phyloP scores from a whole-genome alignment of 768 basidiomycete species.

The Hygrophorus pudorinus region DNA sequence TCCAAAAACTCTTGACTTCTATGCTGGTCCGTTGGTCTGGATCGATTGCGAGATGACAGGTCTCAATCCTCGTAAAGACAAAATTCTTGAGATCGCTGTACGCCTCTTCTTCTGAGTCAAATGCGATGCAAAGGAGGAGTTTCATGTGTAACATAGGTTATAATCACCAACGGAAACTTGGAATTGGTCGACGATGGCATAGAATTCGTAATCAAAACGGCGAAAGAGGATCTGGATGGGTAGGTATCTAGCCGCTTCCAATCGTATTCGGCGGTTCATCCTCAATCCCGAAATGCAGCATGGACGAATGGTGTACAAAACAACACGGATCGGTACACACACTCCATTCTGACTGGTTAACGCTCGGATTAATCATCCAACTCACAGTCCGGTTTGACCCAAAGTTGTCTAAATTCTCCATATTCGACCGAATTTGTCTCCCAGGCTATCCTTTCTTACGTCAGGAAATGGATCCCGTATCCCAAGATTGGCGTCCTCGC shows the following conservation, averaged over 20 bases:
- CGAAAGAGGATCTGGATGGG: slow-evolving; percentile 62
- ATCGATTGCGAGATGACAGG: slow-evolving; percentile 89
- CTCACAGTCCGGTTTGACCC: slow-evolving; percentile 68
- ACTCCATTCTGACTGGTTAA: neutral
- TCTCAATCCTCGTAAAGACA: slow-evolving; percentile 53
- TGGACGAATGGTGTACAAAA: slow-evolving; percentile 81
- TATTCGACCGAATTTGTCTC: slow-evolving; percentile 52
- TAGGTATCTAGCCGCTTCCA: slow-evolving; percentile 22
- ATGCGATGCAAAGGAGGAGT: neutral
- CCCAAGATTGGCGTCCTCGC: slow-evolving; percentile 60
- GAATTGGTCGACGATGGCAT: slow-evolving; percentile 75
- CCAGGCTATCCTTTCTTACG: slow-evolving; percentile 56
- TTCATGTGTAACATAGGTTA: slow-evolving; percentile 36
- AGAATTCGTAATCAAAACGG: slow-evolving; percentile 62
- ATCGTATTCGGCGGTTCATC: neutral
- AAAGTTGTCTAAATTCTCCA: slow-evolving; percentile 66
- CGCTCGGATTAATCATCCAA: neutral
- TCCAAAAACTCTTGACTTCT: slow-evolving; percentile 28
- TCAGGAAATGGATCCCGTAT: slow-evolving; percentile 77
- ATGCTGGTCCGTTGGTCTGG: slow-evolving; percentile 70
- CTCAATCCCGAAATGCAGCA: slow-evolving; percentile 18
- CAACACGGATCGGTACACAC: slow-evolving; percentile 64
- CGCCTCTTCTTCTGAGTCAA: slow-evolving; percentile 9
- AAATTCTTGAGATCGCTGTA: slow-evolving; percentile 74
- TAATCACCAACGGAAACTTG: slow-evolving; percentile 83